Conservation (phyloP, 108 stramenopile species). For the Phaeodactylum tricornutum region DNA sequence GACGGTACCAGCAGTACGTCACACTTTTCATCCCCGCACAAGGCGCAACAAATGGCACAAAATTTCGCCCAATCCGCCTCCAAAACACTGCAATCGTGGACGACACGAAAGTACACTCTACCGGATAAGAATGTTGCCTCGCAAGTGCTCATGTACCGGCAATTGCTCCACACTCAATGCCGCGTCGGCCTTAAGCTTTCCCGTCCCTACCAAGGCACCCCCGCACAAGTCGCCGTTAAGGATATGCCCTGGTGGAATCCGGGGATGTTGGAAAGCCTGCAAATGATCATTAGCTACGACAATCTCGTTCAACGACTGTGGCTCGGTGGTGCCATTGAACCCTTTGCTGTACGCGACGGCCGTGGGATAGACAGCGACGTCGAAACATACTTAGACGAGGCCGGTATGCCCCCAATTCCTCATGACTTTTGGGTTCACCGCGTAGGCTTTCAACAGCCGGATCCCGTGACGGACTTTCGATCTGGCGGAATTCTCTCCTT, state of each 20-base stretch:
- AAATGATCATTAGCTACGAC: conserved; percentile 79
- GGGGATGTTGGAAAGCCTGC: conserved; percentile 54
- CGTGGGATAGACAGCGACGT: conserved; percentile 4
- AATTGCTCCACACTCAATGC: conserved; percentile 76
- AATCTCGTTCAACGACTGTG: conserved; percentile 69
- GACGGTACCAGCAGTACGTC: too few relatives aligned
- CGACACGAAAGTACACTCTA: conserved; percentile 51
- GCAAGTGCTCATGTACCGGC: conserved; percentile 83
- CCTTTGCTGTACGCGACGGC: conserved; percentile 13
- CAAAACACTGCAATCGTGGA: conserved; percentile 25
- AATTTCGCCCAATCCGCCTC: background rate
- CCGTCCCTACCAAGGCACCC: conserved; percentile 56
- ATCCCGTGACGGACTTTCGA: conserved; percentile 85
- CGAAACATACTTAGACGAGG: conserved; percentile 52
- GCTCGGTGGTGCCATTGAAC: conserved; percentile 69
- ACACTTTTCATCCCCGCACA: too few relatives aligned
- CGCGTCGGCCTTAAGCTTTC: conserved; percentile 66
- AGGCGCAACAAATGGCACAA: background rate
- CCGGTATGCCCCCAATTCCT: conserved; percentile 69
- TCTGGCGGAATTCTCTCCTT: conserved; percentile 74
- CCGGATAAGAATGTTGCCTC: conserved; percentile 82
- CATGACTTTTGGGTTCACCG: conserved; percentile 70
- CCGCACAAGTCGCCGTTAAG: conserved; percentile 67
- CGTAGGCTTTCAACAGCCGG: conserved; percentile 77
- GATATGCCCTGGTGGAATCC: conserved; percentile 89